A percentile compares a stretch with the other conserved stretches of the same genome.
phyloP scores from a whole-genome alignment of 179 eudicot species.

The Carnegiea gigantea region DNA sequence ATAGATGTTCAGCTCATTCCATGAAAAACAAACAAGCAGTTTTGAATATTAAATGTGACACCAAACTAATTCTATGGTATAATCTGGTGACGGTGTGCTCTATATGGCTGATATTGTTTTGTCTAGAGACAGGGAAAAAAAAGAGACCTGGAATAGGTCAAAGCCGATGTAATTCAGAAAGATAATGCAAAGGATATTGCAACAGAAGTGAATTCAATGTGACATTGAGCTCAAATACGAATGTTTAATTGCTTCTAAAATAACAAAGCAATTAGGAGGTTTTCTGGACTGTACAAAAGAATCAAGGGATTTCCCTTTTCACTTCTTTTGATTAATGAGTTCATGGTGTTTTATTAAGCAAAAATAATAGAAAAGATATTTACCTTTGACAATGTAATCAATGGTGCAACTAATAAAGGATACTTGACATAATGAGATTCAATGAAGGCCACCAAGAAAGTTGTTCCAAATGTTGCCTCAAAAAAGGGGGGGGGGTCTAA shows the following conservation, averaged over 20 bases:
- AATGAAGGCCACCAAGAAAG: neutral
- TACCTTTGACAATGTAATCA: neutral
- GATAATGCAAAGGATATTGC: neutral
- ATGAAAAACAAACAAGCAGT: neutral
- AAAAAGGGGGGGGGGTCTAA: neutral
- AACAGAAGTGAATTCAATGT: neutral
- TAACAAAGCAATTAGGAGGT: neutral
- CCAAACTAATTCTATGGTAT: neutral
- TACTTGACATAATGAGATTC: neutral
- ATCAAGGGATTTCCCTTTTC: neutral
- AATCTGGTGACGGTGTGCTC: neutral
- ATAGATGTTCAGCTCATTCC: neutral
- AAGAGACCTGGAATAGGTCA: neutral
- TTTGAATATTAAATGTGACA: constrained; percentile 4
- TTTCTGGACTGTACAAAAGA: neutral
- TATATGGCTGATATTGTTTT: neutral
- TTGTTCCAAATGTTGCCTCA: neutral
- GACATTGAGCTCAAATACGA: constrained; percentile 4
- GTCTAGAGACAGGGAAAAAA: neutral
- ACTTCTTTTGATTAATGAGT: neutral
- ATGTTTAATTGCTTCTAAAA: neutral
- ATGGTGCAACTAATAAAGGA: neutral
- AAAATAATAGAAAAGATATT: neutral
- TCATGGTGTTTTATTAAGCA: neutral
- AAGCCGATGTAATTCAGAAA: neutral